Conservation (phyloP, 306 rosid genomes). For the Vigna reflexopilosa region DNA sequence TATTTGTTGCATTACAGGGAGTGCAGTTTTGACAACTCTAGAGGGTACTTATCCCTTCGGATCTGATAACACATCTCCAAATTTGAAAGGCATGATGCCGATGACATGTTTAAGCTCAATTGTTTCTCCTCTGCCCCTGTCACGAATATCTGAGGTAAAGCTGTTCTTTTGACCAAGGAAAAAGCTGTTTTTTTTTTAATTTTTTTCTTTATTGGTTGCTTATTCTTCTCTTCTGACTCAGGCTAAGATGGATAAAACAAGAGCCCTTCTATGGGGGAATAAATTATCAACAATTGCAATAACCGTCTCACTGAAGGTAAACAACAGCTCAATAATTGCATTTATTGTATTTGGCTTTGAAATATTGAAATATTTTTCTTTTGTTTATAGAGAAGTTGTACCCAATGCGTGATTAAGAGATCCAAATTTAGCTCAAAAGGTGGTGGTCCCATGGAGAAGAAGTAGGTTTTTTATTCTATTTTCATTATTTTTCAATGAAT, state of each 20-base stretch:
- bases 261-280: conserved; percentile 26
- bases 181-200: neutral
- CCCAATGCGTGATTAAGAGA: conserved; percentile 21
- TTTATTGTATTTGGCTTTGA: conserved; percentile 19
- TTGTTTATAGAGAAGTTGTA: conserved; percentile 40
- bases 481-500: conserved; percentile 12
- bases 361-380: conserved; percentile 4
- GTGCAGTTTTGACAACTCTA: neutral
- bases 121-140: conserved; percentile 1
- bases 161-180: neutral
- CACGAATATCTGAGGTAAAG: conserved; percentile 35
- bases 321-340: conserved; percentile 13
- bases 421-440: conserved; percentile 47
- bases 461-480: conserved; percentile 50
- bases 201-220: neutral
- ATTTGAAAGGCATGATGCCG: conserved; percentile 19
- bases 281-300: conserved; percentile 31
- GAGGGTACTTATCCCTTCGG: neutral
- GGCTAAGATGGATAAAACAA: conserved; percentile 35
- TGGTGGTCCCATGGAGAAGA: conserved; percentile 49
- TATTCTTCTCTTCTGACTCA: conserved; percentile 22
- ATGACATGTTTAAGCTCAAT: neutral
- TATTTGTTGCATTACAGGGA: neutral
- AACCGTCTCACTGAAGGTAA: conserved; percentile 45
- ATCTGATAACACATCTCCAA: neutral